Base-by-base conservation (phyloP, 495 filamentous ascomycete genomes). In the Xylaria telfairii region DNA sequence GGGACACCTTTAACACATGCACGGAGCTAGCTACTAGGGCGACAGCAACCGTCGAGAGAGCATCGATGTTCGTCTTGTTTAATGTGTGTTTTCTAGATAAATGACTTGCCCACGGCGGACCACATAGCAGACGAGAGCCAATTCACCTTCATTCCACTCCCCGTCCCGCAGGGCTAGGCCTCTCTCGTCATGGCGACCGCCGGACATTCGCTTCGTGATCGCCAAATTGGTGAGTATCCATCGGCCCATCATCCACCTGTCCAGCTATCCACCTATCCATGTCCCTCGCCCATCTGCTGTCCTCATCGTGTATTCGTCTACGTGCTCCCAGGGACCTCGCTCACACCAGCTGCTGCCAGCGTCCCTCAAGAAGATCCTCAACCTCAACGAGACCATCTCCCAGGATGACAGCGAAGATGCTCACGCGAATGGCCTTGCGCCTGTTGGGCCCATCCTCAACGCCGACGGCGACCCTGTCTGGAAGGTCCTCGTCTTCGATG, bases 341-440 rank as follows among this genome's bases (percentile, higher is more conserved):
- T 67, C 53, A 41, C 54, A 53, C 32, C 49, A 53, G 69, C 78
- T 53, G 69, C n/a, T 44, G 60, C 46, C 74, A 99, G 96, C 91
- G 60, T 96, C 95, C 2, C 93, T 99, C 73, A 93, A 97, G 83
- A 96, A 94, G 82, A 93, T 99, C 74, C 90, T 99, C 74, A 98
- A 97, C 81, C 82, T 99, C 75, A 99, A 99, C 78, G 92, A 96
- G 79, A 82, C 88, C 24, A 77, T 90, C 32, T 79, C 86, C 54
- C 81, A 85, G 60, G 76, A 83, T 65, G 81, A 90, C 51, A 83
- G 83, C 68, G 87, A 85, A 62, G 85, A 91, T 28, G 72, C 75
- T 56, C 83, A 90, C 41, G 85, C 89, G 70, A 90, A 89, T 28
- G 61, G 60, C 12, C 82, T 92, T 54, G 87, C 90, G 42, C 86